Evolutionary conservation across 2,329 filamentous ascomycete genomes (phyloP), one percentile per base, ranked within the genome.

Genomic region (Pseudocercospora macadamiae): DNA sequence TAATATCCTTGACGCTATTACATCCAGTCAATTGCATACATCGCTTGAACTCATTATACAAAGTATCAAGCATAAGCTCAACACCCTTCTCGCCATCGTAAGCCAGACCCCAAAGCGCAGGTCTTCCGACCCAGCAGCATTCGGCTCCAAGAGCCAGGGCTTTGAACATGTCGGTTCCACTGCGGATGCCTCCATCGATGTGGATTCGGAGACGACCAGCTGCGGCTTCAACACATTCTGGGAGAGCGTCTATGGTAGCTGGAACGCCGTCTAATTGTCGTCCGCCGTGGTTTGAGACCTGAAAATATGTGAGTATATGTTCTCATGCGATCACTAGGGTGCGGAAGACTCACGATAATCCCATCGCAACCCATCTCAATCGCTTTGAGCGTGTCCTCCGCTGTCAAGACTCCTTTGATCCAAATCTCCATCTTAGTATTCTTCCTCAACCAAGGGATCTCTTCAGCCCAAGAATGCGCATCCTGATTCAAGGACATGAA

Each of bases 101-200:
- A 69, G 78, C 77, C 44, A 83, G 68, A 0, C 80, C 81, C 81
- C 80, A 83, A 10, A 83, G 72, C 16, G 76, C 72, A 4, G 78
- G 75, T 19, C 81, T 65, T 0, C 81, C 80, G 6, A 81, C 70
- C 78, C 72, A 83, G 60, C 72, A 78, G 68, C 74, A 81, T 52
- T 81, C 73, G 0, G 80, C 81, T 2, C 81, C 81, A 3, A 84
- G 68, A 3, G 80, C 79, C 4, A 83, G 68, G 1, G 83, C 83
- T 67, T 86, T 86, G 72, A 86, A 81, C 6, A 85, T 76, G 66
- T 86, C 83, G 0, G 77, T 80, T 0, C 82, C 83, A 14, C 79
- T 78, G 30, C 83, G 68, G 28, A 86, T 80, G 0, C 84, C 83
- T 10, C 78, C 81, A 65, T 89, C 87, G n/a, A 89, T 81, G 44